Conservation (phyloP, 169 alveolate species). For the Fabrea salina region DNA sequence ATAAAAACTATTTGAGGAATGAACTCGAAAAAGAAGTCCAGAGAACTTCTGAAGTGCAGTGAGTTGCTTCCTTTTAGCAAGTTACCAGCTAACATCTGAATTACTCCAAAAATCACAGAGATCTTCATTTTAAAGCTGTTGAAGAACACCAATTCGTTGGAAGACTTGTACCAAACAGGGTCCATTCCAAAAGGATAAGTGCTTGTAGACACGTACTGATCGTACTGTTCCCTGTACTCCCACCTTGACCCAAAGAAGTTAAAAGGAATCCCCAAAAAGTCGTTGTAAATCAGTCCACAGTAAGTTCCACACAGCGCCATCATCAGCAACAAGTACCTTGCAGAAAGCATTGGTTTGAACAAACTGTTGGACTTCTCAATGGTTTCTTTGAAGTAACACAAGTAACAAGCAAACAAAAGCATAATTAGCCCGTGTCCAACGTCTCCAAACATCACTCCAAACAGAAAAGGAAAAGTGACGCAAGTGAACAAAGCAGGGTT, state of each 20-base stretch:
- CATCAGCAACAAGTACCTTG: constrained; percentile 90
- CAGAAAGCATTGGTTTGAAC: constrained; percentile 34
- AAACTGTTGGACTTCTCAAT: constrained; percentile 6
- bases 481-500: constrained; percentile 97
- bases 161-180: constrained; percentile 97
- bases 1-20: constrained; percentile 96
- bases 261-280: constrained; percentile 94
- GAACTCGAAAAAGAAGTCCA: constrained; percentile 96
- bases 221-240: constrained; percentile 30
- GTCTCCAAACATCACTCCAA: constrained; percentile 99
- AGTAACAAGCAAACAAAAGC: constrained; percentile 79
- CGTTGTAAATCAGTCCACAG: constrained; percentile 97
- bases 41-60: constrained; percentile 78
- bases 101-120: constrained; percentile 92
- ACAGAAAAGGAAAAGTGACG: constrained; percentile 98
- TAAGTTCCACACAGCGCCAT: constrained; percentile 96
- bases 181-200: constrained; percentile 97
- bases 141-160: constrained; percentile 92
- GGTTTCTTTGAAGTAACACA: not conserved
- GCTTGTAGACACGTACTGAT: constrained; percentile 35
- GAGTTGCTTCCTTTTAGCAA: constrained; percentile 93
- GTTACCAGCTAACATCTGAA: constrained; percentile 94
- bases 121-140: constrained; percentile 99
- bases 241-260: constrained; percentile 91
- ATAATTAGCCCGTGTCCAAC: constrained; percentile 97